Conservation (phyloP, 495 filamentous ascomycete species). For the Penicillium ochrochloron region DNA sequence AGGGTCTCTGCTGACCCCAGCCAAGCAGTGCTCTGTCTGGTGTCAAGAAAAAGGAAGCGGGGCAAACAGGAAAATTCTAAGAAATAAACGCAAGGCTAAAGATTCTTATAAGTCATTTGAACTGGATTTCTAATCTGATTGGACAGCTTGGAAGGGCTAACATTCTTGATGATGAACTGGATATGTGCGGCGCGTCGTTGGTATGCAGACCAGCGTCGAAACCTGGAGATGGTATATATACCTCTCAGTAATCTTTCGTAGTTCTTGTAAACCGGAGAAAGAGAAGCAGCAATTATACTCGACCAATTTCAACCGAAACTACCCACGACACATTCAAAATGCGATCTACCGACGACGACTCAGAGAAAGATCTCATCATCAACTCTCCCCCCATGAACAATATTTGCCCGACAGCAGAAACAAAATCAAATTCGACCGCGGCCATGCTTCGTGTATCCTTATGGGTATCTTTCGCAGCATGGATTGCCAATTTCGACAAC, state of each 20-base stretch:
- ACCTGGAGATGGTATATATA: constrained; percentile 14
- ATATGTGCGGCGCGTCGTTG: constrained; percentile 23
- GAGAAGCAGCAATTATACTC: not conserved
- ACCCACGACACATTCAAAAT: not conserved
- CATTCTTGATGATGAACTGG: constrained; percentile 27
- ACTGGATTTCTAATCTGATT: not conserved
- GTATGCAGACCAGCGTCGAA: constrained; percentile 23
- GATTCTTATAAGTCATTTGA: constrained; percentile 10
- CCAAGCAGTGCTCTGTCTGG: not conserved
- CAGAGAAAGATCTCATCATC: constrained; percentile 4
- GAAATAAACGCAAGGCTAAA: not conserved
- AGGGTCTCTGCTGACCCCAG: not conserved
- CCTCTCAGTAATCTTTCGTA: not conserved
- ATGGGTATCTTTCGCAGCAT: constrained; percentile 34
- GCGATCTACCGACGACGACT: constrained; percentile 7
- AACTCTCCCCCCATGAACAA: not conserved
- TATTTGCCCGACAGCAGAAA: not conserved
- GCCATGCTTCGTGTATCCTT: constrained; percentile 33
- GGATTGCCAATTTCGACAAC: constrained; percentile 36
- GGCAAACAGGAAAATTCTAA: not conserved
- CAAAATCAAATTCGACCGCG: constrained; percentile 15
- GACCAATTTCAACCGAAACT: not conserved
- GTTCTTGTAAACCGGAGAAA: not conserved
- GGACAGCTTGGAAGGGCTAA: not conserved
- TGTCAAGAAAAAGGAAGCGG: not conserved